These are phyloP conservation scores for Colletotrichum musicola DNA, from an alignment of 2,329 filamentous ascomycete species.

Conservation along the genomic window DNA sequence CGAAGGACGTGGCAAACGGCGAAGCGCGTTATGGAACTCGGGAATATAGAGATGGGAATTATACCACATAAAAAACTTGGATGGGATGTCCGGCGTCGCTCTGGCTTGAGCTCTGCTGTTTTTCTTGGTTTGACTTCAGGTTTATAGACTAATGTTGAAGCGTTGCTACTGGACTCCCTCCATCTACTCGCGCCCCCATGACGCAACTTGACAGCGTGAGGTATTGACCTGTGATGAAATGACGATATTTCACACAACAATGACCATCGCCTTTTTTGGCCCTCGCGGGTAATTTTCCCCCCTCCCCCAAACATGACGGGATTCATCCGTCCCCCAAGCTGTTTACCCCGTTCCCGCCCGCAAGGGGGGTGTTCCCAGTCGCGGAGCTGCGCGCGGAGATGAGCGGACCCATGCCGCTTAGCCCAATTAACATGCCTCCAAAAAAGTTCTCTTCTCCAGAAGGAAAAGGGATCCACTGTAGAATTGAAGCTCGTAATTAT, in stretches of 20 bases:
- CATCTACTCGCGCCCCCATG: constrained; percentile 24
- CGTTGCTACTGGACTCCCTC: constrained; percentile 40
- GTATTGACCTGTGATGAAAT: no score
- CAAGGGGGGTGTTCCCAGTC: neutral
- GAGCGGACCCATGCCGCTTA: constrained; percentile 31
- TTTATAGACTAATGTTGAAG: constrained; percentile 38
- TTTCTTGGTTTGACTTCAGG: neutral
- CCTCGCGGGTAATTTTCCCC: neutral
- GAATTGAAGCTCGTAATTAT: constrained; percentile 34
- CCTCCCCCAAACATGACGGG: neutral
- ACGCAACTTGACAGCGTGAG: neutral
- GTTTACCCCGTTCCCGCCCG: neutral
- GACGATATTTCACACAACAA: no score
- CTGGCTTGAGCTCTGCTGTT: constrained; percentile 12
- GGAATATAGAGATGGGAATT: constrained; percentile 16
- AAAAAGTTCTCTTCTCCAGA: constrained; percentile 4
- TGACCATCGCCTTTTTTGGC: no score
- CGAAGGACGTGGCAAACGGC: constrained; percentile 16
- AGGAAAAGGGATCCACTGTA: constrained; percentile 12
- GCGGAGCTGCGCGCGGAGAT: constrained; percentile 27
- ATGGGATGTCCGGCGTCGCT: constrained; percentile 35
- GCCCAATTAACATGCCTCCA: neutral
- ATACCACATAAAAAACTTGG: constrained; percentile 30
- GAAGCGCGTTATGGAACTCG: constrained; percentile 11
- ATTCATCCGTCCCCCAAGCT: constrained; percentile 2